Base-by-base conservation (phyloP, 352 stramenopile species). In the Phytophthora fragariae region DNA sequence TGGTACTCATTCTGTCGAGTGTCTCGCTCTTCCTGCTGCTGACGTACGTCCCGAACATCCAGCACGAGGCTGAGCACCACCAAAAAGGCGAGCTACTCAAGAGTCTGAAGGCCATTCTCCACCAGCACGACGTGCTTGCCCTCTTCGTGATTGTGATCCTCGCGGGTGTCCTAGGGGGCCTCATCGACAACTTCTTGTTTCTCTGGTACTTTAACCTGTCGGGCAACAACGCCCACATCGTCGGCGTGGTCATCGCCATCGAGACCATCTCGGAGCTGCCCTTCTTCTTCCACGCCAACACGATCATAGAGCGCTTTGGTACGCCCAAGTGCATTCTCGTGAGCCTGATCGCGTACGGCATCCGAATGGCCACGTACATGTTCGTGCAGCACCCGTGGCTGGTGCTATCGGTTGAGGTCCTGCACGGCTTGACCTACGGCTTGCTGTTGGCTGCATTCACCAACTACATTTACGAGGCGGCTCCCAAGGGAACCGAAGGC, bases 261-360 rank as follows among this genome's bases (percentile, higher is more conserved):
- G 71, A 84, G 59, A 86, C 76, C 19, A 58, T 81, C 21, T 84
- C 77, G 46, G 77, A 86, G 67, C 60, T 86, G 14, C 80, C 80
- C 2, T 76, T 82, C 57, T 84, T 86, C 73, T 86, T 83, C 68
- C 63, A 83, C 50, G 77, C 80, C n/a, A 79, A 86, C 63, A 73
- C 74, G 33, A 79, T 86, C 57, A 70, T 84, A 55, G 73, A 82
- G 31, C 66, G 72, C 55, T 80, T 73, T 24, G 75, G 80, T 15
- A 86, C 78, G 27, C 29, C 72, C 39, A 83, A 72, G 37, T 80
- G 76, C 62, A 57, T 86, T n/a, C 27, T 68, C 54, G 52, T 73
- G 17, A 79, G 71, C 19, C 33, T 84, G 29, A n/a, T 81, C n/a
- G 79, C 76, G 2, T 86, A 84, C 44, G 76, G 76, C 63, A 63